Base-by-base conservation (phyloP, 108 stramenopile genomes). In the Skeletonema costatum region DNA sequence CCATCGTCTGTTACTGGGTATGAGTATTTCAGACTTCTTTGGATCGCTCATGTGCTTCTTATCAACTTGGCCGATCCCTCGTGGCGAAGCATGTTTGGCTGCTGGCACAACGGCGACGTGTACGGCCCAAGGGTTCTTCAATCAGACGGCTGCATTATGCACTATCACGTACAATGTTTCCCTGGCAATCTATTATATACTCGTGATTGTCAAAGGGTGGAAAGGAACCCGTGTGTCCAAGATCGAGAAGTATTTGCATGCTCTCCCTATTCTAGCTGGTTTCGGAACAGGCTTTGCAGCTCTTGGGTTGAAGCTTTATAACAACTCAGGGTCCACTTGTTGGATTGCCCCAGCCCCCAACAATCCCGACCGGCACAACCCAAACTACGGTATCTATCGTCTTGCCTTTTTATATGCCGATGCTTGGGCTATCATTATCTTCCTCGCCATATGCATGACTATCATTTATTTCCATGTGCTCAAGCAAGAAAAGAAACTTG, bases 161-260 rank as follows among this genome's bases (percentile, higher is more conserved):
- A 63, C 69, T 32, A 62, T 70, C 7, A 33, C 32, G 36, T 78
- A 78, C 62, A 78, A 78, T 35, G 4, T 68, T 11, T 61, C 56
- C 16, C 35, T 78, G 77, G 19, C 70, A 36, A 72, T 71, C 32
- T 78, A 78, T 56, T 78, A 78, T 35, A 41, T 71, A 16, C 62
- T 78, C 5, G 60, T 70, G 0, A 60, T 78, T 51, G 35, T 30
- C 6, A 44, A 36, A 29, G 61, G 62, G 30, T 78, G 77, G 77
- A 72, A 72, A 48, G 70, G 71, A 60, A 10, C 33, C 8, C 13
- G 33, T 2, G 13, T 78, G 30, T 16, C 19, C 32, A 58, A 41
- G 41, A 21, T 73, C 11, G 72, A 73, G 63, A 39, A 39, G 19
- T 64, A 41, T 9, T n/a, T 73, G 33, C 72, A 73, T 17, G 25